These are phyloP conservation scores for Mesembryanthemum crystallinum DNA, from an alignment of 148 eudicot genomes.

Conservation along the genomic window DNA sequence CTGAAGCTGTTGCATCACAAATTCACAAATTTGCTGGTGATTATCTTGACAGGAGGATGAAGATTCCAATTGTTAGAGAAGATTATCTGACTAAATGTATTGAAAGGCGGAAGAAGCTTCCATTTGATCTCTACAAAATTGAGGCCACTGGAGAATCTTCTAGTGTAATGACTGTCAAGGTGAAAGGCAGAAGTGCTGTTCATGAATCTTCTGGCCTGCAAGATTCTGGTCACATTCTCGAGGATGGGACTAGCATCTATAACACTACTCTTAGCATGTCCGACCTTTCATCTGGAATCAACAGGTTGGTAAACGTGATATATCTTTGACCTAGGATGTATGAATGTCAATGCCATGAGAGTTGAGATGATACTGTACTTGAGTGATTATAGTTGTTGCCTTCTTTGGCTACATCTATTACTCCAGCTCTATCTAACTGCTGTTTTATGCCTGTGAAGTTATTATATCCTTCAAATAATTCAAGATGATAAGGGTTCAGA, in stretches of 20 bases:
- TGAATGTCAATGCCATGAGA: neutral
- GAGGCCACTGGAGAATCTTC: conserved; percentile 63
- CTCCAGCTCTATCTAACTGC: conserved; percentile 16
- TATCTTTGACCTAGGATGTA: neutral
- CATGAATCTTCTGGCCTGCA: conserved; percentile 78
- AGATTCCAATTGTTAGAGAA: conserved; percentile 83
- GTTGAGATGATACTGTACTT: neutral
- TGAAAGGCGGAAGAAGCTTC: conserved; percentile 73
- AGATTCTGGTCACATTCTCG: conserved; percentile 91
- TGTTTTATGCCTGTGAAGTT: conserved; percentile 47
- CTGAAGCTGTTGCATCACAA: conserved; percentile 1
- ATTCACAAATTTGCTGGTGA: neutral
- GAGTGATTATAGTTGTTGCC: neutral
- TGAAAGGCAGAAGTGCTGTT: conserved; percentile 90
- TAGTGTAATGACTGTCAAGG: conserved; percentile 75
- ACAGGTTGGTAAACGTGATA: conserved; percentile 53
- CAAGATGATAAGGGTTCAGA: conserved; percentile 83
- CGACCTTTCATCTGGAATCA: conserved; percentile 82
- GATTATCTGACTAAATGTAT: conserved; percentile 76
- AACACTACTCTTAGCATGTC: conserved; percentile 92
- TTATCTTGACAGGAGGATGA: conserved; percentile 76
- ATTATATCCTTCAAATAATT: conserved; percentile 92
- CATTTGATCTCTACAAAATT: conserved; percentile 68
- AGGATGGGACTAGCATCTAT: conserved; percentile 84
- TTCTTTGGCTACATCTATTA: neutral